Conservation (phyloP, 108 stramenopile species). For the Skeletonema menzelii region DNA sequence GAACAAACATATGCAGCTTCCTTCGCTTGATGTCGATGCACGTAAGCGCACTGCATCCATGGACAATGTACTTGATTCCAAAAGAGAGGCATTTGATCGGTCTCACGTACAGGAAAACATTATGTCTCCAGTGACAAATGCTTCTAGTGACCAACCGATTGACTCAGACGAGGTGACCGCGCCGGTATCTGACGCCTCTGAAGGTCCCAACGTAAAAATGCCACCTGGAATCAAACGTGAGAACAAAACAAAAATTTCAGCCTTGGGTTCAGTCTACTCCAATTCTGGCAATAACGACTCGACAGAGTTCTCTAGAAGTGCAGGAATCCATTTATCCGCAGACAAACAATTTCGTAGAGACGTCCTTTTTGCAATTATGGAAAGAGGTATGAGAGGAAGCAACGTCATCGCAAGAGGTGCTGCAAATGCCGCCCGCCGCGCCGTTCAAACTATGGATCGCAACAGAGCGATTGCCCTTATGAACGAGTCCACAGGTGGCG, state of each 20-base stretch:
- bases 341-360: constrained; percentile 74
- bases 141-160: background rate
- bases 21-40: background rate
- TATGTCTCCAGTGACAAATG: background rate
- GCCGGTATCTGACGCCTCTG: background rate
- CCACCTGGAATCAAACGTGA: constrained; percentile 5
- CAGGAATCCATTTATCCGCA: constrained; percentile 36
- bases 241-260: constrained; percentile 44
- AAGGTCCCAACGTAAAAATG: constrained; percentile 1
- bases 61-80: background rate
- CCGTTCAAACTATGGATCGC: constrained; percentile 75
- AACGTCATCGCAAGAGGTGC: constrained; percentile 78
- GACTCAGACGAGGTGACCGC: background rate
- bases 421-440: constrained; percentile 65
- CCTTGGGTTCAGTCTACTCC: constrained; percentile 44
- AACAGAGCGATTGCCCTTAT: constrained; percentile 75
- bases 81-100: background rate
- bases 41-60: background rate
- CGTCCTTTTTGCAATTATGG: constrained; percentile 86
- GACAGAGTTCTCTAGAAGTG: constrained; percentile 25
- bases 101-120: background rate
- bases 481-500: constrained; percentile 38
- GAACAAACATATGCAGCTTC: constrained; percentile 18
- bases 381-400: constrained; percentile 74
- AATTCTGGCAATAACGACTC: constrained; percentile 8